A percentile compares a stretch with the other conserved stretches of the same genome.
These are phyloP conservation scores for Gaeumannomyces sp. DNA, from an alignment of 2,329 filamentous ascomycete genomes.

Conservation along the genomic window DNA sequence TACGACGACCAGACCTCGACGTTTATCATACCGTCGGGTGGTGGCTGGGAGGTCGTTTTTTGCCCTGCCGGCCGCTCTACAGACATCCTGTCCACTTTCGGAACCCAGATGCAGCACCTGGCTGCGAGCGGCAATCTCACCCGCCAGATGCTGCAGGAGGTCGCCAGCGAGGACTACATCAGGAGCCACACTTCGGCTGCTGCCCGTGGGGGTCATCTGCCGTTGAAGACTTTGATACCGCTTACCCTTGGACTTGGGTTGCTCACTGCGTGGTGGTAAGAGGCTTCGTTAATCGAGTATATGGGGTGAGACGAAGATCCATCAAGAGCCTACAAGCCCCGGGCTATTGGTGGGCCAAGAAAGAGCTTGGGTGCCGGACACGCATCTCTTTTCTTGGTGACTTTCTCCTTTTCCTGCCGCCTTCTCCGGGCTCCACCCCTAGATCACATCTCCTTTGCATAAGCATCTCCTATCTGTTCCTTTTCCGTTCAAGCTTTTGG, in stretches of 20 bases:
- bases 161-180: slow-evolving; percentile 10
- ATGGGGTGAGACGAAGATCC: background rate
- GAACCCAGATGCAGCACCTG: slow-evolving; percentile 41
- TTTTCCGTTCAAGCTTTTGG: background rate
- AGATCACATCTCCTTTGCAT: background rate
- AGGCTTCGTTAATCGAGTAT: background rate
- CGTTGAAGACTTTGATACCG: background rate
- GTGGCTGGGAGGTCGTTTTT: slow-evolving; percentile 73
- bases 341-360: background rate
- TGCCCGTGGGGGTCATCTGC: background rate
- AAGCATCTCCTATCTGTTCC: background rate
- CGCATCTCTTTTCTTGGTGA: background rate
- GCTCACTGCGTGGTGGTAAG: background rate
- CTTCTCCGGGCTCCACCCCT: too few relatives aligned
- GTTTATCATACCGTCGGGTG: slow-evolving; percentile 59
- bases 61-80: slow-evolving; percentile 61
- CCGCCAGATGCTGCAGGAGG: slow-evolving; percentile 3
- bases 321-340: too few relatives aligned
- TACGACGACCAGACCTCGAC: slow-evolving; percentile 54
- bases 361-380: background rate
- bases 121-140: slow-evolving; percentile 30
- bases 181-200: slow-evolving; percentile 1
- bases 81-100: slow-evolving; percentile 49
- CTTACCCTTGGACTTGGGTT: slow-evolving; percentile 1
- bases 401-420: background rate